A percentile compares a stretch with the other conserved stretches of the same genome.
These are phyloP conservation scores for Mucor irregularis DNA, from an alignment of 371 early-diverging fungal species.

Conservation along the genomic window DNA sequence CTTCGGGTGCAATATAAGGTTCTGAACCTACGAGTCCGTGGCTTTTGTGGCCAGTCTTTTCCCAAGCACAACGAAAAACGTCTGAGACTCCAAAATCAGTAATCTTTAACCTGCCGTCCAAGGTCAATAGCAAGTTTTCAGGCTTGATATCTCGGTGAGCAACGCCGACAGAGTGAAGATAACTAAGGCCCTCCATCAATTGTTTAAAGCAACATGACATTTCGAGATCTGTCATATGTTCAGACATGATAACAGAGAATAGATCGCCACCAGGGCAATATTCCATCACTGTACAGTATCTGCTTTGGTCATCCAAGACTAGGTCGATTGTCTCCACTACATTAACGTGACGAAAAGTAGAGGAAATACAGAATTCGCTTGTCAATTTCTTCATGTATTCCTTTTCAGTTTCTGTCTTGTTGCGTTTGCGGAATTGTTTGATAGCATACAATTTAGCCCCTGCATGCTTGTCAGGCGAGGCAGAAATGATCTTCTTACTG, in stretches of 20 bases:
- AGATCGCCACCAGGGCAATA: conserved; percentile 80
- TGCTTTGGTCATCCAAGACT: conserved; percentile 78
- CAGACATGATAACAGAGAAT: conserved; percentile 67
- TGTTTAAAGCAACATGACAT: conserved; percentile 88
- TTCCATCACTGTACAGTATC: conserved; percentile 96
- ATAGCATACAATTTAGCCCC: conserved; percentile 78
- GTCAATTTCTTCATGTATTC: conserved; percentile 90
- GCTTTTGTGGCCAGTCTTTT: conserved; percentile 62
- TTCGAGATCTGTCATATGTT: conserved; percentile 65
- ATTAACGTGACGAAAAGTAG: conserved; percentile 84
- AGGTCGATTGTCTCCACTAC: conserved; percentile 91
- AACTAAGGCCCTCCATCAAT: conserved; percentile 80
- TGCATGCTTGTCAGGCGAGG: background rate
- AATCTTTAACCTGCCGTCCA: conserved; percentile 81
- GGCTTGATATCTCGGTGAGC: conserved; percentile 87
- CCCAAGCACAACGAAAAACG: conserved; percentile 85
- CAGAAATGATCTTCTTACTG: conserved; percentile 1
- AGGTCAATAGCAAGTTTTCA: conserved; percentile 89
- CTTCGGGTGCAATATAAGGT: conserved; percentile 92
- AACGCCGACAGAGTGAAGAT: conserved; percentile 91
- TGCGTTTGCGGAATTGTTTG: conserved; percentile 89
- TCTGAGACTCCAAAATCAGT: conserved; percentile 96
- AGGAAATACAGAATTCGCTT: conserved; percentile 90
- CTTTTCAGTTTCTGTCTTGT: conserved; percentile 81
- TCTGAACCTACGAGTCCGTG: conserved; percentile 80